Percentiles rank a stretch among this genome's conserved stretches.
phyloP scores from a whole-genome alignment of 2,329 filamentous ascomycete genomes.

The Pezicula radicicola region DNA sequence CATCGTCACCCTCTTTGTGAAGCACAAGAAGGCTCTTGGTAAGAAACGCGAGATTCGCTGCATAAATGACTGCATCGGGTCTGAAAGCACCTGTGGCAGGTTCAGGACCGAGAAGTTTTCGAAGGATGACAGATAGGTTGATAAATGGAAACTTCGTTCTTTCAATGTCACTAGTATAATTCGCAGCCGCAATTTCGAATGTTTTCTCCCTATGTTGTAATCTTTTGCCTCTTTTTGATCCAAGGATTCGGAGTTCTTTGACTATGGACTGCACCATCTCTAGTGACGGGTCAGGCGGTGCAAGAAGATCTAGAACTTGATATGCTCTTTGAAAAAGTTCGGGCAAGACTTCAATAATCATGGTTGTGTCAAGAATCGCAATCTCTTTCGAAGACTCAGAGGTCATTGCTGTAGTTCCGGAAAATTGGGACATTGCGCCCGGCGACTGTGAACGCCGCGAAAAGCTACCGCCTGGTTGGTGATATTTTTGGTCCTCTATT shows the following conservation, averaged over 20 bases:
- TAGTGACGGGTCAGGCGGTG: constrained; percentile 24
- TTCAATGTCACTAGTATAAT: constrained; percentile 7
- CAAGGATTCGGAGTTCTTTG: constrained; percentile 22
- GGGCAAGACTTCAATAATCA: constrained; percentile 35
- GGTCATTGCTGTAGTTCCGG: constrained; percentile 21
- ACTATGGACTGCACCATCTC: constrained; percentile 26
- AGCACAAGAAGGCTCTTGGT: constrained; percentile 32
- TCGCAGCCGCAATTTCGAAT: constrained; percentile 10
- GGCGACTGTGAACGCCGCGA: constrained; percentile 10
- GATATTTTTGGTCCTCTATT: background rate
- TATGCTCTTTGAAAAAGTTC: constrained; percentile 31
- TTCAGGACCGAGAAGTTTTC: constrained; percentile 26
- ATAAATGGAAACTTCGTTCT: constrained; percentile 30
- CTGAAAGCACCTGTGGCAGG: constrained; percentile 24
- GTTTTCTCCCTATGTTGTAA: constrained; percentile 12
- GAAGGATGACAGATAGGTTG: constrained; percentile 25
- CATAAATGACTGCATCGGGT: constrained; percentile 35
- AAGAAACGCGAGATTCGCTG: constrained; percentile 40
- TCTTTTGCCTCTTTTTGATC: constrained; percentile 11
- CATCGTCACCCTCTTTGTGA: constrained; percentile 10
- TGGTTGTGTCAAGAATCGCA: constrained; percentile 28
- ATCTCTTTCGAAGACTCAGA: constrained; percentile 15
- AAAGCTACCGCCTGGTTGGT: background rate
- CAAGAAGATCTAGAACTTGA: constrained; percentile 33
- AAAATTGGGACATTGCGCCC: constrained; percentile 16